Evolutionary conservation across 768 basidiomycete species (phyloP), one percentile per base, ranked within the genome.

Genomic region (Tephrocybe sp.): DNA sequence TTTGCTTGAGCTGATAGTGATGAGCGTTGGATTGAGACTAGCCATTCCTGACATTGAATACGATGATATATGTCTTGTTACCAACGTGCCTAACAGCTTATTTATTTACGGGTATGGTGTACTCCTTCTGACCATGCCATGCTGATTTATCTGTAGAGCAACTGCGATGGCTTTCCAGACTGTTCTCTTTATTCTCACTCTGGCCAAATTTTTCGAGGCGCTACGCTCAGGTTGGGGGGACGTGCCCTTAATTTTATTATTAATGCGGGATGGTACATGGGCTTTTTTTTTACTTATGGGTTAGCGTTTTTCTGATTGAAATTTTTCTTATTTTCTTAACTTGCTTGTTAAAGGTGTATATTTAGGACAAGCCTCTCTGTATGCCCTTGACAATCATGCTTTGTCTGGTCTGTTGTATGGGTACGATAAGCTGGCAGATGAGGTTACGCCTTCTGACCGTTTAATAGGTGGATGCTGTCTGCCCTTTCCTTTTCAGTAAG

Each of bases 211-310:
- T 52, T 41, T 67, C 1, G 22, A 55, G 16, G 64, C 69, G 2
- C 47, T 66, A 7, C 69, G 69, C 34, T 59, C 59, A 0, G 73
- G 72, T 9, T 72, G 71, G 72, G 73, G 71, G 22, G 67, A 73
- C 40, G 66, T 70, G 1, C 76, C 73, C 0, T 57, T 78, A 6
- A 53, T 75, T 11, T 51, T 64, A 5, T 53, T 78, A 37, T 61
- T 79, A 12, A 63, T 74, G 57, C 69, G 70, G n/a, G 78, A 79
- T 57, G 71, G 77, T 6, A 69, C 71, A 2, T 70, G 72, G 64
- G 71, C 73, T 1, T 77, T 74, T 57, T 36, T 72, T 26, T 38
- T 71, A 3, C 52, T 77, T 8, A 73, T 75, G 49, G 46, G 78
- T 77, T 19, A 44, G 43, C 30, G 22, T 12, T n/a, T 52, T 47